These are phyloP conservation scores for Deinandra increscens DNA, from an alignment of 129 eudicot genomes.

Conservation along the genomic window DNA sequence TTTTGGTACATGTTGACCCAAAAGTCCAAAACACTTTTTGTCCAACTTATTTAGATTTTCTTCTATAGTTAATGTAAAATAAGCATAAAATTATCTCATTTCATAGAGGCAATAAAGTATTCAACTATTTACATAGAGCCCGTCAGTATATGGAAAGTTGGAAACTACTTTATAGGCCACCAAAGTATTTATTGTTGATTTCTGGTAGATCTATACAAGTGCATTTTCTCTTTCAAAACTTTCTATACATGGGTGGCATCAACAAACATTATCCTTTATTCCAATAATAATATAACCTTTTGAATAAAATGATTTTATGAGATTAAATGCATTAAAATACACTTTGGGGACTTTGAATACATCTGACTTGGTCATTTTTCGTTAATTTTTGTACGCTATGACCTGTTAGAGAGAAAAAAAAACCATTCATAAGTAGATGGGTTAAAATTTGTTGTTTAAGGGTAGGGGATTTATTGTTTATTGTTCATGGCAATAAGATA, in stretches of 20 bases:
- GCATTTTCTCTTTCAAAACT: neutral
- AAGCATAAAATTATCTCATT: neutral
- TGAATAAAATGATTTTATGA: neutral
- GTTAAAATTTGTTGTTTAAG: neutral
- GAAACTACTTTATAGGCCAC: neutral
- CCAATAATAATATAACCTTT: neutral
- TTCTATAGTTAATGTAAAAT: neutral
- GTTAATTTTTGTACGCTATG: neutral
- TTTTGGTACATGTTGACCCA: neutral
- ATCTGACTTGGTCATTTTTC: conserved; percentile 4
- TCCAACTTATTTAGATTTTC: neutral
- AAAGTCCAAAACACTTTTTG: neutral
- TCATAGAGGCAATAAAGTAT: neutral
- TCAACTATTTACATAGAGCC: neutral
- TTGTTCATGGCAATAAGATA: conserved; percentile 20
- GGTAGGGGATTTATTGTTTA: neutral
- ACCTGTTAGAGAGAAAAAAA: neutral
- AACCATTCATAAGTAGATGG: neutral
- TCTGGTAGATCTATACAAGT: neutral
- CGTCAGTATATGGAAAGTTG: neutral
- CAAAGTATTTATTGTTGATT: neutral
- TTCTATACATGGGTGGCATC: neutral
- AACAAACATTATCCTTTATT: neutral
- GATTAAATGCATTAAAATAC: neutral
- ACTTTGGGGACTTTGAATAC: neutral